Conservation (phyloP, 2,329 filamentous ascomycete genomes). For the Fusarium sp. region DNA sequence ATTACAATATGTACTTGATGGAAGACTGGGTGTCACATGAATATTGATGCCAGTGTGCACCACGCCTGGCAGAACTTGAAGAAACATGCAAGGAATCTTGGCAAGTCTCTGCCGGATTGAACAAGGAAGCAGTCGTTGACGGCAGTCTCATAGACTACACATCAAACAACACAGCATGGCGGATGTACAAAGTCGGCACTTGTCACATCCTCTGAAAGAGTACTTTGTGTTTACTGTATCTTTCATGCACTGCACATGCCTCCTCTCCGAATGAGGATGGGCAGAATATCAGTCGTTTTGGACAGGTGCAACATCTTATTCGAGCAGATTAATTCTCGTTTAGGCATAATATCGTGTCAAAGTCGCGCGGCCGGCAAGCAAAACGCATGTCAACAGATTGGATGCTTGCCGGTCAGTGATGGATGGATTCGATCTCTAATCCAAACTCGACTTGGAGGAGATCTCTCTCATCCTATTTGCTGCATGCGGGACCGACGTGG, state of each 20-base stretch:
- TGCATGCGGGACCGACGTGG: neutral
- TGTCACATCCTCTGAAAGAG: neutral
- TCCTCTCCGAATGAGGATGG: neutral
- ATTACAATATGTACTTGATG: neutral
- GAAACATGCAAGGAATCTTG: neutral
- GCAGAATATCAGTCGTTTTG: conserved; percentile 16
- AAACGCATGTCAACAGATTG: conserved; percentile 10
- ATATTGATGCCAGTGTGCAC: neutral
- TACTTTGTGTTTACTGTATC: neutral
- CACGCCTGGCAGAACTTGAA: conserved; percentile 1
- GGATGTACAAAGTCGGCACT: conserved; percentile 16
- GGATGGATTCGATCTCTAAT: conserved; percentile 5
- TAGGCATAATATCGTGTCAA: conserved; percentile 30
- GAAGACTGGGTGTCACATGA: neutral
- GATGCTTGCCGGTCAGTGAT: conserved; percentile 14
- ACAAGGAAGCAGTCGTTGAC: conserved; percentile 25
- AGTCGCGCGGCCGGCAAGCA: conserved; percentile 29
- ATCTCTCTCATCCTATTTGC: conserved; percentile 5
- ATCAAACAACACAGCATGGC: conserved; percentile 21
- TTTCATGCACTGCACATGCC: neutral
- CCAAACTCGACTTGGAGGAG: neutral
- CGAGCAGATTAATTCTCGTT: conserved; percentile 45
- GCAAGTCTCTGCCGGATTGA: conserved; percentile 2
- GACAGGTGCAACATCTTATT: conserved; percentile 25
- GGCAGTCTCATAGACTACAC: conserved; percentile 21